Evolutionary conservation across 495 filamentous ascomycete species (phyloP), one percentile per base, ranked within the genome.

Genomic region (Penicillium robsamsonii): DNA sequence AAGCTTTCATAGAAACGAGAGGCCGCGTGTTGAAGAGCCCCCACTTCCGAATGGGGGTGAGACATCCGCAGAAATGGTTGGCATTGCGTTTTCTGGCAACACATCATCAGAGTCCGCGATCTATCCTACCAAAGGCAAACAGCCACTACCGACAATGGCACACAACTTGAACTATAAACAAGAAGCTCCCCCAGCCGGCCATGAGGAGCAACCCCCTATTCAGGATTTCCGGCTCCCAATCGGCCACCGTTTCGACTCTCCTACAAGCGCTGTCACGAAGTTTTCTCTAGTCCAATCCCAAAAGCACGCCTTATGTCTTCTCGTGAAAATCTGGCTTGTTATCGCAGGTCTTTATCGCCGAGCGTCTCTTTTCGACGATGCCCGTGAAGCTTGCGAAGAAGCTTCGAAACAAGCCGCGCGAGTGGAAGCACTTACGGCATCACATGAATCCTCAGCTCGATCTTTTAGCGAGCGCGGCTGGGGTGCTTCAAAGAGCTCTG

Each of bases 291-390:
- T 70, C 35, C 68, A 78, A 63, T 67, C 68, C 35, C 77, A 81
- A 57, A 82, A 83, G 50, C 83, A 82, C 55, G 77, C 85, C 22
- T 79, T 79, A 33, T 79, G 78, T 5, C 70, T 87, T 61, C 79
- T 96, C 6, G 77, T 88, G n/a, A 85, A 84, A 51, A 84, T 96
- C 22, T 98, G 94, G 94, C 79, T 96, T 12, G 86, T 91, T 56
- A 92, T 96, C 46, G 86, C 90, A 3, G 86, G 86, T 0, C 83
- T 97, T 50, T 97, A 98, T 63, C 84, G 92, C 24, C 83, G 90
- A 44, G 90, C 92, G 11, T 84, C 79, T 2, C 83, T 92, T 68
- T 82, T 83, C 40, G 84, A 88, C 2, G 92, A 97, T 67, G 87
- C 89, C 1, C 78, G 80, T 40, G 87, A 85, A 46, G 90, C 94